Percentiles rank a stretch among this genome's conserved stretches.
Conservation (phyloP, 2,329 filamentous ascomycete species). For the Diaporthe humulicola region DNA sequence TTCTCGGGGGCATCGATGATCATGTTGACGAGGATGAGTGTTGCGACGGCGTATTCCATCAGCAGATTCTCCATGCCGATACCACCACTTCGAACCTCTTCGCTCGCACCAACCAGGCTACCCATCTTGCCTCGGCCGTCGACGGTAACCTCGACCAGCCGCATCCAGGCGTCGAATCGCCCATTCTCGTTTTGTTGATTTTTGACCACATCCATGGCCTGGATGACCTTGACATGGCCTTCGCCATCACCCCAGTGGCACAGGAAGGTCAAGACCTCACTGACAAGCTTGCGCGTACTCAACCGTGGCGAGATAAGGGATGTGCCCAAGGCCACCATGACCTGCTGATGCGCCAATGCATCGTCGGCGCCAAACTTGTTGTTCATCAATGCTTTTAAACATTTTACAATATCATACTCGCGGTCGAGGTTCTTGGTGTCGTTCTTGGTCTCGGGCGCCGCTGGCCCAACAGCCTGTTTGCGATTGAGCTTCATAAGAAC, state of each 20-base stretch:
- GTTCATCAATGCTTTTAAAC: conserved; percentile 97
- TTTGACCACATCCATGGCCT: conserved; percentile 94
- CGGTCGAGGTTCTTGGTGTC: conserved; percentile 86
- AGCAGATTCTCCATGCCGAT: conserved; percentile 99
- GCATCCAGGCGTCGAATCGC: conserved; percentile 98
- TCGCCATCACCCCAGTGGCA: conserved; percentile 91
- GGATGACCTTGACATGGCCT: conserved; percentile 93
- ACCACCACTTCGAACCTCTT: conserved; percentile 94
- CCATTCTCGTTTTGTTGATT: conserved; percentile 90
- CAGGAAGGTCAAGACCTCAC: conserved; percentile 94
- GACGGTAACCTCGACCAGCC: conserved; percentile 95
- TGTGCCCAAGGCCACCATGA: conserved; percentile 87
- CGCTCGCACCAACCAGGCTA: conserved; percentile 94
- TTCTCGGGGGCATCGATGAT: conserved; percentile 90
- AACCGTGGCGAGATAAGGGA: conserved; percentile 90
- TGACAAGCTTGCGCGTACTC: conserved; percentile 93
- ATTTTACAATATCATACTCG: conserved; percentile 98
- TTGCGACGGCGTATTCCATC: conserved; percentile 98
- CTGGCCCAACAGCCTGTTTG: conserved; percentile 81
- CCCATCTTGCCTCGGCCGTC: conserved; percentile 99
- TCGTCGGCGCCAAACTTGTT: conserved; percentile 99
- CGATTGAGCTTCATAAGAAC: conserved; percentile 94
- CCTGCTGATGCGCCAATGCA: conserved; percentile 89
- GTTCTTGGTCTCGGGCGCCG: conserved; percentile 64
- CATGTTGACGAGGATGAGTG: conserved; percentile 96